Base-by-base conservation (phyloP, 2,329 filamentous ascomycete genomes). In the Onygenales sp. region DNA sequence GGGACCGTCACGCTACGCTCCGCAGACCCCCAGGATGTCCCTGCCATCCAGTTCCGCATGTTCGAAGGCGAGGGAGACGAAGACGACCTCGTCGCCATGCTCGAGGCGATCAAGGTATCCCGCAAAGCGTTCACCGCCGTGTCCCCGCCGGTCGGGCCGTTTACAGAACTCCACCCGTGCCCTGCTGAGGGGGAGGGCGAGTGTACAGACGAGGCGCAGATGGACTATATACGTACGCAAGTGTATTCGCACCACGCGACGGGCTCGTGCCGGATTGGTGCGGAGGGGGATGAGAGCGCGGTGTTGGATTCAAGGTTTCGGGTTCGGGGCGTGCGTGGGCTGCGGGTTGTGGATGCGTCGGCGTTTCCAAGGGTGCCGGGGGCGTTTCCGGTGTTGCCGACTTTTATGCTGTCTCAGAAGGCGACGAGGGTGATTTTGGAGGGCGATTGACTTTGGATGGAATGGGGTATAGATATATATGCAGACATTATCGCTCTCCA, bases 331-430 rank as follows among this genome's bases (percentile, higher is more conserved):
- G 75, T 81, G 0, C 64, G 72, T 0, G 76, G 77, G 0, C 63
- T 86, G 49, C 70, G 82, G 32, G 82, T 85, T 2, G 82, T 85
- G 0, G 82, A 85, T 67, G 82, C 80, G 0, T 78, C 74, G 27
- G 72, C 78, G 0, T 85, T 79, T 54, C 78, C 80, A 1, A 71
- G 71, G 52, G 80, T 78, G 52, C 79, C 79, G 1, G 80, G 80
- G 57, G 76, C 71, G 51, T 81, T 78, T 59, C 72, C 76, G 31
- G 71, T 74, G 3, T 62, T 77, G 0, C 73, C 79, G 0, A 75
- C 75, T 0, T 81, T 80, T 58, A 79, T 84, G 65, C 69, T 80
- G 5, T 74, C 73, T 1, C 81, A 85, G 70, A 85, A 84, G 71
- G 82, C 82, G 1, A 77, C 79, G 2, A 80, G 83, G 64, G 75